These are phyloP conservation scores for Entrophospora sp. DNA, from an alignment of 192 early-diverging fungal genomes.

Conservation along the genomic window DNA sequence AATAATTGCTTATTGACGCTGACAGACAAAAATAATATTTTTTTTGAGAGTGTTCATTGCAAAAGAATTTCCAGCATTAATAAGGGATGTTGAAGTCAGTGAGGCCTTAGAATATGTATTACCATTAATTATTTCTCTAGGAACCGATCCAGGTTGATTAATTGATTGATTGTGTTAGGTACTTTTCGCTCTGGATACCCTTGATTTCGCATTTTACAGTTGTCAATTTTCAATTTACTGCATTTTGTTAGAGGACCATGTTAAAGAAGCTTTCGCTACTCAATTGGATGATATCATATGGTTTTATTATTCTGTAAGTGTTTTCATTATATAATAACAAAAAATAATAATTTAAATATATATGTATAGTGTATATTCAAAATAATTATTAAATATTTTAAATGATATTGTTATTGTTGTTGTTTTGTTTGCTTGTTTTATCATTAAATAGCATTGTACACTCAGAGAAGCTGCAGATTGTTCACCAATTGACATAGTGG, in stretches of 20 bases:
- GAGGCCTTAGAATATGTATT: conserved; percentile 34
- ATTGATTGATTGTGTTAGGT: not conserved
- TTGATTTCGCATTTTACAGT: not conserved
- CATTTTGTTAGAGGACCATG: conserved; percentile 30
- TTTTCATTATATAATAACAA: too few species aligned
- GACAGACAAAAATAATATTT: not conserved
- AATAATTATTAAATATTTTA: too few species aligned
- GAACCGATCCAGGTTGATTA: conserved; percentile 25
- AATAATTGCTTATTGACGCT: not conserved
- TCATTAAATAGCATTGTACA: not conserved
- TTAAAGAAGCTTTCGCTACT: conserved; percentile 32
- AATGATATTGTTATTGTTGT: not conserved
- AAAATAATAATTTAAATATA: too few species aligned
- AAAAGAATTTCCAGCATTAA: conserved; percentile 28
- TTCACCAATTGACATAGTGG: too few species aligned
- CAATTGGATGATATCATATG: conserved; percentile 41
- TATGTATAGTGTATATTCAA: too few species aligned
- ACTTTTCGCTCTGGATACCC: not conserved
- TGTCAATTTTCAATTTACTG: not conserved
- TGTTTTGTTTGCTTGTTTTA: not conserved
- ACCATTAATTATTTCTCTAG: conserved; percentile 28
- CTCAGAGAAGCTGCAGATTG: not conserved
- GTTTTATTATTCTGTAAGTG: conserved; percentile 35
- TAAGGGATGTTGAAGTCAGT: conserved; percentile 25
- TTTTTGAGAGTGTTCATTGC: conserved; percentile 33